Evolutionary conservation across 2,329 filamentous ascomycete genomes (phyloP), one percentile per base, ranked within the genome.

Genomic region (Colletotrichum euphorbiae): DNA sequence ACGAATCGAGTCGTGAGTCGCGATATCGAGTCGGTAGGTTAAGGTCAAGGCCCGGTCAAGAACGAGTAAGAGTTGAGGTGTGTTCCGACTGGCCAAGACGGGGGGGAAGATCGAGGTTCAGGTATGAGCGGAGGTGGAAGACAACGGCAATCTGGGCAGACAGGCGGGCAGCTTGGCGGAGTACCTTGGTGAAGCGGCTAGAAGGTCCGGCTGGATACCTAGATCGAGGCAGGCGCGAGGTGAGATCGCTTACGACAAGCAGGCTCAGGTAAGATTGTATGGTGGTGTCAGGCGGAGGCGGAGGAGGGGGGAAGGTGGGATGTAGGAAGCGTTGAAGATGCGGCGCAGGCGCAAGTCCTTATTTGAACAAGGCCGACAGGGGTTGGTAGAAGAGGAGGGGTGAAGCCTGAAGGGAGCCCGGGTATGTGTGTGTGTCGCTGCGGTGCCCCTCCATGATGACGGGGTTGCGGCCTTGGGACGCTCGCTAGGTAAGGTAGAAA

Each of bases 371-470:
- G 54, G 64, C 9, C 36, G 58, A 62, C 63, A 62, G 54, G 46
- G 43, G 45, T 50, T n/a, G 31, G 24, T 8, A 6, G 28, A 28
- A 28, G 28, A 33, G 15, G 31, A 56, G 43, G 33, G 31, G 40
- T 24, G 40, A 43, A 40, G 60, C n/a, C 28, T 50, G 21, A 31
- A 24, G 46, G 19, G 46, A 21, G 46, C n/a, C 13, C 21, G n/a
- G 46, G 46, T 4, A 17, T 21, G 40, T 38, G 24, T 46, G 40
- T 45, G 60, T 15, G 48, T 50, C n/a, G 42, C 43, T 33, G 42
- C 17, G 19, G 45, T 64, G 61, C 66, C 61, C 66, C 66, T 66
- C 66, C 54, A 69, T 65, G 66, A 69, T 60, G 61, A 69, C 66
- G 66, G 66, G 46, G 46, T 21, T 56, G 64, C 64, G 48, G 28